Evolutionary conservation across 805 yeast species (phyloP).

Genomic region (Torulaspora delbrueckii): DNA sequence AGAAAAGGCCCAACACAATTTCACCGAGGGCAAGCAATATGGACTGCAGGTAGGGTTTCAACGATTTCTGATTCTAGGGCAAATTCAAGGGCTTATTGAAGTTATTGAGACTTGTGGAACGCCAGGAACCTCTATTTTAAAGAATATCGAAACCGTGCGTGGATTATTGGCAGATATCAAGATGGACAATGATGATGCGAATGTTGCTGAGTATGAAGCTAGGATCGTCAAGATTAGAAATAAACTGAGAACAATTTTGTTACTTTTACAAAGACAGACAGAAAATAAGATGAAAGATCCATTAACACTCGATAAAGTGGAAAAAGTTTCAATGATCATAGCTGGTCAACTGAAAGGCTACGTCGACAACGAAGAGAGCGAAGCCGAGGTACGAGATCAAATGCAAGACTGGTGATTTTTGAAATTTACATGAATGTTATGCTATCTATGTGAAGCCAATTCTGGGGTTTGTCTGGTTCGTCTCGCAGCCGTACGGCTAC

Average conservation of each 20-base stretch:
- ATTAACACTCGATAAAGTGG: slow-evolving; percentile 36
- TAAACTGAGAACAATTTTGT: slow-evolving; percentile 51
- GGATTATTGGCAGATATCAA: slow-evolving; percentile 32
- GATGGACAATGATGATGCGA: slow-evolving; percentile 47
- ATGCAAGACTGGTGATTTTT: slow-evolving; percentile 24
- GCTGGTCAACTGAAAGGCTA: slow-evolving; percentile 33
- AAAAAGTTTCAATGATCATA: slow-evolving; percentile 28
- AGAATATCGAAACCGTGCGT: slow-evolving; percentile 25
- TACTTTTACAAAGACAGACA: slow-evolving; percentile 27
- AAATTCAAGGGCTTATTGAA: slow-evolving; percentile 48
- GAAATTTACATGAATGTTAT: slow-evolving; percentile 21
- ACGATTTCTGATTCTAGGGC: slow-evolving; percentile 64
- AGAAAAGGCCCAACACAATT: slow-evolving; percentile 56
- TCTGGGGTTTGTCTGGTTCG: slow-evolving; percentile 20
- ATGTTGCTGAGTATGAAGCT: slow-evolving; percentile 53
- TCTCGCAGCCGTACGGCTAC: slow-evolving; percentile 39
- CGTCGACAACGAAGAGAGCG: slow-evolving; percentile 25
- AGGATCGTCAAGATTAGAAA: slow-evolving; percentile 52
- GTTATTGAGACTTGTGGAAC: slow-evolving; percentile 35
- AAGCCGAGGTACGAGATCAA: slow-evolving; percentile 22
- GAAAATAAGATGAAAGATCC: slow-evolving; percentile 11
- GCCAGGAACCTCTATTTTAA: slow-evolving; percentile 14
- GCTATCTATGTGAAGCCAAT: slow-evolving; percentile 29
- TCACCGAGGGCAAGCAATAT: slow-evolving; percentile 72
- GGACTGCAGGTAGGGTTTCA: slow-evolving; percentile 80